Percentiles rank a stretch among this genome's conserved stretches.
These are phyloP conservation scores for Candida tammaniensis DNA, from an alignment of 805 yeast genomes.

Conservation along the genomic window DNA sequence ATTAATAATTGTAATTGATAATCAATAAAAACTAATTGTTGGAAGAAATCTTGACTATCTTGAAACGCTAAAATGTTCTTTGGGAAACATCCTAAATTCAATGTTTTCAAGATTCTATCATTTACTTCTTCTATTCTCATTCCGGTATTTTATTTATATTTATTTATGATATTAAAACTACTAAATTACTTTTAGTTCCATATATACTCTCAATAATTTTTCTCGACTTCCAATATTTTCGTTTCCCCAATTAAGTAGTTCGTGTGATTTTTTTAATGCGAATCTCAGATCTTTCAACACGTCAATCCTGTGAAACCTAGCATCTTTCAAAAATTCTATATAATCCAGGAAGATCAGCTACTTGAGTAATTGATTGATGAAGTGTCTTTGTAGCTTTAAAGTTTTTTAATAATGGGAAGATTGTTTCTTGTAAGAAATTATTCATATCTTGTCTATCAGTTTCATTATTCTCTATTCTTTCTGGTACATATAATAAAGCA, in stretches of 20 bases:
- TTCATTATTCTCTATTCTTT: conserved; percentile 29
- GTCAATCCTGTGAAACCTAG: conserved; percentile 19
- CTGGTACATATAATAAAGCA: conserved; percentile 73
- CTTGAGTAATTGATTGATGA: conserved; percentile 61
- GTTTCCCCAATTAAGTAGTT: no score
- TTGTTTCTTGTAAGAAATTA: conserved; percentile 46
- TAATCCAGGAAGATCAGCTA: conserved; percentile 88
- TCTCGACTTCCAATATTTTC: no score
- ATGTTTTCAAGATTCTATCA: conserved; percentile 23
- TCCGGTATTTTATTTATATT: not conserved
- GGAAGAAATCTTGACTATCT: conserved; percentile 31
- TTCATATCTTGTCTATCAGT: conserved; percentile 9
- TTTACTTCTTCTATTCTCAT: conserved; percentile 28
- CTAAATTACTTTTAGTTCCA: no score
- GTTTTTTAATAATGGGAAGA: conserved; percentile 66
- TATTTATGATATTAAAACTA: no score
- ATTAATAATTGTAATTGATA: conserved; percentile 34
- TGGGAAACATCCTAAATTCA: conserved; percentile 39
- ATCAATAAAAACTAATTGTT: conserved; percentile 35
- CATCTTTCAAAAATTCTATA: conserved; percentile 94
- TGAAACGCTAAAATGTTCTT: conserved; percentile 28
- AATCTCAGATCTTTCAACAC: not conserved
- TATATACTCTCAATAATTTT: no score
- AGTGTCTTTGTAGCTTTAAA: conserved; percentile 61
- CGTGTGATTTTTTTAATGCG: not conserved